Evolutionary conservation across 495 filamentous ascomycete genomes (phyloP), one percentile per base, ranked within the genome.

Genomic region (Entonaema liquescens): DNA sequence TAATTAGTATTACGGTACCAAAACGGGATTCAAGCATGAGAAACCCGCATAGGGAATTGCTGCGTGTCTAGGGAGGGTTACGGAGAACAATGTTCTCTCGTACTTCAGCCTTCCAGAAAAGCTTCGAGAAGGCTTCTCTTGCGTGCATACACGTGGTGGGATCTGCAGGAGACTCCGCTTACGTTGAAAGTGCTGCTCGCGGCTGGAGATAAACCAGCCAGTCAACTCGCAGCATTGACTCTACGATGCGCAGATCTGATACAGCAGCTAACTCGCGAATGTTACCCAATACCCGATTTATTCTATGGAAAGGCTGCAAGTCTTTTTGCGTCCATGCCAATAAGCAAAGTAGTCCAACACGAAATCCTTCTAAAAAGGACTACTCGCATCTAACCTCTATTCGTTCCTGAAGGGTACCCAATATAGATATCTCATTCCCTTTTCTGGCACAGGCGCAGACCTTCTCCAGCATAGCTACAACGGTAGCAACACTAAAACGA

Each of bases 111-210:
- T 68, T 73, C 70, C n/a, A 73, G 15, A 23, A 69, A 57, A 58
- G 61, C 70, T 73, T 73, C 70, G 0, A 66, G 70, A 73, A 69
- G 57, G 29, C 52, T 68, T 73, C 65, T 73, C 56, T 59, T 42
- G 52, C 70, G 26, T 68, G 50, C 58, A 69, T 66, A 73, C 70
- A 73, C 70, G 70, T 73, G 70, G 70, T 54, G n/a, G 59, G 26
- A 68, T 65, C 54, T 68, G 64, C 63, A 68, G 38, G 42, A 68
- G 56, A 42, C 36, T 67, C 44, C 62, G 60, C 70, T 72, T 38
- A 68, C 65, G 70, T 23, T 23, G 63, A 56, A 55, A 72, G 13
- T 49, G 50, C 19, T 42, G 21, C 53, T 72, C n/a, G 17, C 40
- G 64, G 69, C 63, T 72, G 40, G 50, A 60, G 47, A 65, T 52